Evolutionary conservation across 2,329 filamentous ascomycete genomes (phyloP), one percentile per base, ranked within the genome.

Genomic region (Aspergillus sp.): DNA sequence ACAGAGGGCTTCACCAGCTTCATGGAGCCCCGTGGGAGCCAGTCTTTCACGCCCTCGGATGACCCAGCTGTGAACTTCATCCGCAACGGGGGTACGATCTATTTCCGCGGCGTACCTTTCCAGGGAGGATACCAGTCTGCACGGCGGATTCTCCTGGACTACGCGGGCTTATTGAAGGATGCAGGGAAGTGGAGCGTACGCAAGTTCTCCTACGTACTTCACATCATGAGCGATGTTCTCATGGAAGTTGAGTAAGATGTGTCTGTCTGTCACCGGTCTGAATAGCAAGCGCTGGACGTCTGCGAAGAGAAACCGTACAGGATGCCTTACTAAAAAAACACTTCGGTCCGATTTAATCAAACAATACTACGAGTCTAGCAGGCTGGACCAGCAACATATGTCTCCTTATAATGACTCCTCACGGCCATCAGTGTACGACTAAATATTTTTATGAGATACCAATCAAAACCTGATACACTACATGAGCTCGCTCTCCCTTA

Each of bases 191-290:
- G 81, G 79, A 80, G 78, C 61, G 76, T 78, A 44, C 72, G 77
- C 55, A 80, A 80, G 2, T 80, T 82, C 61, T 79, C 76, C 3
- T 77, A 81, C 61, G 80, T 83, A 51, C 65, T 83, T 49, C 79
- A 82, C 61, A 83, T 82, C 27, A 83, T 83, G 81, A 82, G 80
- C 63, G 81, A 83, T 70, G 72, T 73, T 9, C 61, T 75, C 30
- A 70, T 74, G 70, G 71, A 74, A 42, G 66, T 71, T 40, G 71
- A 74, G 44, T 72, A 59, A 72, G 17, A 9, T n/a, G 8, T n/a
- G 8, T 2, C 3, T 9, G 42, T 5, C 5, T 9, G 42, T 11
- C 13, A 13, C 41, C 12, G 41, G 19, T 19, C 44, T 22, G 22
- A 45, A 6, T 13, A 27, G 19, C 22, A 19, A 19, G 27, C 34